These are phyloP conservation scores for bread wheat (Triticum aestivum) DNA, from an alignment of 176 grass and related monocot species.

Conservation along the genomic window DNA sequence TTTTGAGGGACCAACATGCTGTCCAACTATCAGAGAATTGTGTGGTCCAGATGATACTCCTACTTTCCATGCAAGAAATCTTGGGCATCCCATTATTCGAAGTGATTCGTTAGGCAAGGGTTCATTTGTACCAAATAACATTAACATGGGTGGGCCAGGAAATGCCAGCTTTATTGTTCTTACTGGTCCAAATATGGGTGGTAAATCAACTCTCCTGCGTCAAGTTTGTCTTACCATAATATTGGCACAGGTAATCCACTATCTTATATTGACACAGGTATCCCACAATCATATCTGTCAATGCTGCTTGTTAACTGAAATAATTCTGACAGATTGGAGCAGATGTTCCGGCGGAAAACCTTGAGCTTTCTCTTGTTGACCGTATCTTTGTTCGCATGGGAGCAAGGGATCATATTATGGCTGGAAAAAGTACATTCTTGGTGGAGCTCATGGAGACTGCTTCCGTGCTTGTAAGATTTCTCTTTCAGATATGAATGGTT, in stretches of 20 bases:
- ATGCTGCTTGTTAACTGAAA: conserved; percentile 22
- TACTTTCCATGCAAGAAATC: conserved; percentile 70
- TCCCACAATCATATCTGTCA: conserved; percentile 2
- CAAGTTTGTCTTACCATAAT: conserved; percentile 93
- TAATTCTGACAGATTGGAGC: conserved; percentile 71
- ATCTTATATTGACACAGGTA: conserved; percentile 69
- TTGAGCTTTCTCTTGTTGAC: conserved; percentile 90
- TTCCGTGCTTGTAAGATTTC: conserved; percentile 77
- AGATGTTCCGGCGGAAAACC: conserved; percentile 82
- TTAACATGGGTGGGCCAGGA: conserved; percentile 65
- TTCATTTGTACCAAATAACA: conserved; percentile 84
- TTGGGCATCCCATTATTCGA: conserved; percentile 82
- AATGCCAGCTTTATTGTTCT: conserved; percentile 80
- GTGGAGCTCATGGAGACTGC: conserved; percentile 91
- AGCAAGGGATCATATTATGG: conserved; percentile 94
- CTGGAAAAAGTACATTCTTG: conserved; percentile 91
- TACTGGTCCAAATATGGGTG: conserved; percentile 98
- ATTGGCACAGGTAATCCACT: conserved; percentile 78
- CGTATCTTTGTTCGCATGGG: conserved; percentile 98
- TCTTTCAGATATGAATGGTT: conserved; percentile 4
- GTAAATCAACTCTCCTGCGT: conserved; percentile 97
- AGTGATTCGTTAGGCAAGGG: conserved; percentile 78
- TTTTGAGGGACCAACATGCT: conserved; percentile 81
- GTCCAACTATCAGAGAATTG: conserved; percentile 69
- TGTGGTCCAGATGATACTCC: conserved; percentile 47